Evolutionary conservation across 208 protist genomes (phyloP).

Genomic region (Leishmania mexicana): DNA sequence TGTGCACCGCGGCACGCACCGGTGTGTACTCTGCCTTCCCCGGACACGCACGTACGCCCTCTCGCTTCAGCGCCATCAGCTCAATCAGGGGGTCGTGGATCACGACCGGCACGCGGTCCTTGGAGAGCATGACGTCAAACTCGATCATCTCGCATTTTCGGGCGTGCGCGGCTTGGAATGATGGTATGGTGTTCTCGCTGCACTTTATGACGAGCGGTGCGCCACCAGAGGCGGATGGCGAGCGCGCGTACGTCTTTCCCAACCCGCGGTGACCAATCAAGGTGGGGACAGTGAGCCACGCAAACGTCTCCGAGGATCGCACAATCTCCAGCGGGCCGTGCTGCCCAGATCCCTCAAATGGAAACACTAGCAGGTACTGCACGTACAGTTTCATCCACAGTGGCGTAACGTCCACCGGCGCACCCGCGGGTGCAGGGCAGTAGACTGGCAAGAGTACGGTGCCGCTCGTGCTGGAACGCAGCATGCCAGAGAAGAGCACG

Average conservation of each 20-base stretch:
- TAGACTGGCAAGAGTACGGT: constrained; percentile 36
- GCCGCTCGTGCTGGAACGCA: constrained; percentile 42
- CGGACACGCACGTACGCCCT: constrained; percentile 6
- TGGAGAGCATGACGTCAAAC: constrained; percentile 87
- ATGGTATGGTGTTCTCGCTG: constrained; percentile 76
- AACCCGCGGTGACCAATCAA: constrained; percentile 80
- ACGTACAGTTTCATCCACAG: constrained; percentile 62
- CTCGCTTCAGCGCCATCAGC: constrained; percentile 55
- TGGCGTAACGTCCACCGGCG: constrained; percentile 17
- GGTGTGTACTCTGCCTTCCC: constrained; percentile 29
- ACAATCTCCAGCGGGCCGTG: constrained; percentile 51
- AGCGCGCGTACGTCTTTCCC: constrained; percentile 79
- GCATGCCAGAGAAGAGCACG: constrained; percentile 46
- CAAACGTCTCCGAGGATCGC: constrained; percentile 58
- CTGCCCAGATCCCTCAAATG: constrained; percentile 40
- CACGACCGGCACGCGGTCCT: constrained; percentile 71
- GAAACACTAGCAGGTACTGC: constrained; percentile 65
- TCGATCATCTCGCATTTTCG: constrained; percentile 80
- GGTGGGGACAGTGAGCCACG: constrained; percentile 58
- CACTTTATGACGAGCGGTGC: constrained; percentile 47
- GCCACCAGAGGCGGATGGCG: constrained; percentile 7
- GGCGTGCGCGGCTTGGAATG: constrained; percentile 72
- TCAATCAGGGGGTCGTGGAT: constrained; percentile 83
- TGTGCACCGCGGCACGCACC: constrained; percentile 65
- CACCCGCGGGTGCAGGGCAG: constrained; percentile 22